Evolutionary conservation across 2,329 filamentous ascomycete species (phyloP).

Genomic region (Phialocephala sp.): DNA sequence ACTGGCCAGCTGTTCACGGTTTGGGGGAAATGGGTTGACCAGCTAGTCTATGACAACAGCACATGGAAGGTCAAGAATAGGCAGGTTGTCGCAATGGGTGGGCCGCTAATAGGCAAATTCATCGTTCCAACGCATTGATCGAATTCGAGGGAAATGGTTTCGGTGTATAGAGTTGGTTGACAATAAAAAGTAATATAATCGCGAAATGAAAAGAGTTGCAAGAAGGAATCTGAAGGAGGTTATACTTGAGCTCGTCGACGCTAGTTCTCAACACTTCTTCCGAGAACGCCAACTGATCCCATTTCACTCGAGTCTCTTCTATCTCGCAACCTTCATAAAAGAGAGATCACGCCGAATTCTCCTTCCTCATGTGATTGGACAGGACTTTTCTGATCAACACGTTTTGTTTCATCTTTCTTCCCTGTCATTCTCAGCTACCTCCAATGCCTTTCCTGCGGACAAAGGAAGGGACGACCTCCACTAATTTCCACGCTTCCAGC

Average conservation of each 20-base stretch:
- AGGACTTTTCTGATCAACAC: not conserved
- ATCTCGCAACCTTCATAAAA: too few species aligned
- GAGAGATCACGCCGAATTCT: not conserved
- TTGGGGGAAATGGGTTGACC: conserved; percentile 16
- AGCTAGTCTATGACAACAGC: conserved; percentile 1
- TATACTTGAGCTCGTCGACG: not conserved
- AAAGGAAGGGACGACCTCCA: not conserved
- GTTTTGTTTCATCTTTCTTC: not conserved
- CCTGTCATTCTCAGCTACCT: not conserved
- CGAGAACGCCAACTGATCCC: not conserved
- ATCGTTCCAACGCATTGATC: conserved; percentile 8
- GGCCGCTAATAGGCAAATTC: conserved; percentile 11
- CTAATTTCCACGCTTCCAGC: not conserved
- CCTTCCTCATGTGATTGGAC: not conserved
- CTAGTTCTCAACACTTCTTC: not conserved
- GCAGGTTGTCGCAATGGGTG: conserved; percentile 14
- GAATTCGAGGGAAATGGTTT: not conserved
- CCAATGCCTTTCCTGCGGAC: not conserved
- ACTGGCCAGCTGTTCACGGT: conserved; percentile 12
- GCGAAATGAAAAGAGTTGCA: not conserved
- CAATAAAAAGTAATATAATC: not conserved
- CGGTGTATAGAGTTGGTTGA: not conserved
- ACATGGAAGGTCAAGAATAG: conserved; percentile 12
- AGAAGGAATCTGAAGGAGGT: not conserved
- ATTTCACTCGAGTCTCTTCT: not conserved